Conservation (phyloP, 2,329 filamentous ascomycete species). For the Botrytis elliptica region DNA sequence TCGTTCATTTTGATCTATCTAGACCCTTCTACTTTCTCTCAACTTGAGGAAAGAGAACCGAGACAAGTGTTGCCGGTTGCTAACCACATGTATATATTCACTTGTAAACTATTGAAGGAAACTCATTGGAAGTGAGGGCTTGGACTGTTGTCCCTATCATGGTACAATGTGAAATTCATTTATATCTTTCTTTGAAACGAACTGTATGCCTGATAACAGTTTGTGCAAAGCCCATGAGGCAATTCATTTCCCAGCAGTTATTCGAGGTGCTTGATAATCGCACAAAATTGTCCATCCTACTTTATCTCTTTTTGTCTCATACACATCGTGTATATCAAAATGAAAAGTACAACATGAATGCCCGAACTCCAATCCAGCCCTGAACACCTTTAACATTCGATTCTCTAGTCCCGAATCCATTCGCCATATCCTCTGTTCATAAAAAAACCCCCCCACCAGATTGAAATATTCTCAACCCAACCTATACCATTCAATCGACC, state of each 20-base stretch:
- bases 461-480: background rate
- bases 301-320: background rate
- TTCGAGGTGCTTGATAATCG: background rate
- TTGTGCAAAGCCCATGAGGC: background rate
- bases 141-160: background rate
- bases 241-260: background rate
- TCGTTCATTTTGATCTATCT: background rate
- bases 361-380: background rate
- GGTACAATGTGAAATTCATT: background rate
- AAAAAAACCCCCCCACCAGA: background rate
- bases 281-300: background rate
- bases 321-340: background rate
- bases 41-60: background rate
- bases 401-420: background rate
- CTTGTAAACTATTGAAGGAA: background rate
- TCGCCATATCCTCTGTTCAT: background rate
- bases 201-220: fast-evolving
- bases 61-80: background rate
- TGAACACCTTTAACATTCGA: background rate
- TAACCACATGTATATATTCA: background rate
- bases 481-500: constrained; percentile 27
- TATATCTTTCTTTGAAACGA: background rate
- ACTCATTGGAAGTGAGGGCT: background rate
- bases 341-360: background rate
- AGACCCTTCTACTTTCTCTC: background rate